A percentile compares a stretch with the other conserved stretches of the same genome.
Conservation (phyloP, 768 basidiomycete genomes). For the Boletus pseudopeckii region DNA sequence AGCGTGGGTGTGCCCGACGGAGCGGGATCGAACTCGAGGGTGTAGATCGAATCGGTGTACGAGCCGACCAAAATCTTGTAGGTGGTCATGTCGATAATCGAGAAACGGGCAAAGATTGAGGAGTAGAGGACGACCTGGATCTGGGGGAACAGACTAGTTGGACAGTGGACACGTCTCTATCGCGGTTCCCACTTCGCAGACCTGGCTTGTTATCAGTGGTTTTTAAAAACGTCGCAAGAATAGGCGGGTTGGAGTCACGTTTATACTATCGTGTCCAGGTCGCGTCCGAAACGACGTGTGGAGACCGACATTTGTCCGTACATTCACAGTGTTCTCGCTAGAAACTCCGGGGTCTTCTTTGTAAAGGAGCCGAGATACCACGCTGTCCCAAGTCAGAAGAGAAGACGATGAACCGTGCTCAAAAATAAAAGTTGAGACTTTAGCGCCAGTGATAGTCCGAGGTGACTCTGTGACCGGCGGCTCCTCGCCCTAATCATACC, state of each 20-base stretch:
- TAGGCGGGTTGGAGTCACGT: background rate
- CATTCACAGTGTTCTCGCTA: background rate
- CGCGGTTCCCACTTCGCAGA: background rate
- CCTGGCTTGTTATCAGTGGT: background rate
- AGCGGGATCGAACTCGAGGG: constrained; percentile 62
- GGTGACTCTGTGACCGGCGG: too few relatives aligned
- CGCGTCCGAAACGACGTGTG: background rate
- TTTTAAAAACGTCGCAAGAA: background rate
- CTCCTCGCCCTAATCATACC: too few relatives aligned
- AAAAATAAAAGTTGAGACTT: too few relatives aligned
- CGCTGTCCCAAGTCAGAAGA: too few relatives aligned
- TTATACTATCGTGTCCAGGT: background rate
- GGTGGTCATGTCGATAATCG: constrained; percentile 12
- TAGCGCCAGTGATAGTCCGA: too few relatives aligned
- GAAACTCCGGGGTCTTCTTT: background rate
- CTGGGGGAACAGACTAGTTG: background rate
- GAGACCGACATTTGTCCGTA: background rate
- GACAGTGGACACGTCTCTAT: background rate
- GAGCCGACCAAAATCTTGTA: constrained; percentile 56
- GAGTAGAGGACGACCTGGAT: too few relatives aligned
- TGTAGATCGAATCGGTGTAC: constrained; percentile 61
- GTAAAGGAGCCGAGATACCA: background rate
- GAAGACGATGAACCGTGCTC: too few relatives aligned
- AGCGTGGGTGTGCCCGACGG: constrained; percentile 51
- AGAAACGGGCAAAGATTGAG: background rate